Conservation (phyloP, 495 filamentous ascomycete species). For the Aspergillus leporis region DNA sequence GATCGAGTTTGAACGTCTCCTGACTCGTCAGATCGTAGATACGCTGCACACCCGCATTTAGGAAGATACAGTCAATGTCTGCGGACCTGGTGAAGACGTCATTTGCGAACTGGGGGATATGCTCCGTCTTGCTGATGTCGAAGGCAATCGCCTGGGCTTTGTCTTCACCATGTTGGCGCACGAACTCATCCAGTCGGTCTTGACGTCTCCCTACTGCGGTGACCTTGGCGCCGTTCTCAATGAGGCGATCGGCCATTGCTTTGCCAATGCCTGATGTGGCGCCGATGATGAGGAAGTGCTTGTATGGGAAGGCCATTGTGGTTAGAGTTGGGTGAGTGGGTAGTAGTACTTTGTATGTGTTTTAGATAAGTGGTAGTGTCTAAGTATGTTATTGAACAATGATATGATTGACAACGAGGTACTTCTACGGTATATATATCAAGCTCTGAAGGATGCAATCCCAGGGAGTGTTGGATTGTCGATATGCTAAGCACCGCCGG, state of each 20-base stretch:
- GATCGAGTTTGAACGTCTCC: constrained; percentile 49
- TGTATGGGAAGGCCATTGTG: constrained; percentile 62
- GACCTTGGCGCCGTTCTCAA: constrained; percentile 59
- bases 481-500: too few relatives aligned
- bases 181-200: constrained; percentile 64
- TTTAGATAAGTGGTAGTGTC: too few relatives aligned
- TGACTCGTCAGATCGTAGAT: constrained; percentile 59
- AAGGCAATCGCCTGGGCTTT: constrained; percentile 54
- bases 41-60: constrained; percentile 45
- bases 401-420: background rate
- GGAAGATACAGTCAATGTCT: constrained; percentile 41
- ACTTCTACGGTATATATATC: background rate
- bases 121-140: constrained; percentile 60
- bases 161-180: constrained; percentile 55
- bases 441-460: background rate
- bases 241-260: constrained; percentile 62
- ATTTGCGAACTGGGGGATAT: constrained; percentile 55
- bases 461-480: background rate
- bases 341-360: background rate
- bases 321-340: background rate
- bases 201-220: constrained; percentile 65
- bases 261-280: constrained; percentile 69
- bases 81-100: constrained; percentile 56
- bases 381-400: too few relatives aligned
- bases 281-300: constrained; percentile 67